Base-by-base conservation (phyloP, 768 basidiomycete genomes). In the Auriscalpium microsporum region DNA sequence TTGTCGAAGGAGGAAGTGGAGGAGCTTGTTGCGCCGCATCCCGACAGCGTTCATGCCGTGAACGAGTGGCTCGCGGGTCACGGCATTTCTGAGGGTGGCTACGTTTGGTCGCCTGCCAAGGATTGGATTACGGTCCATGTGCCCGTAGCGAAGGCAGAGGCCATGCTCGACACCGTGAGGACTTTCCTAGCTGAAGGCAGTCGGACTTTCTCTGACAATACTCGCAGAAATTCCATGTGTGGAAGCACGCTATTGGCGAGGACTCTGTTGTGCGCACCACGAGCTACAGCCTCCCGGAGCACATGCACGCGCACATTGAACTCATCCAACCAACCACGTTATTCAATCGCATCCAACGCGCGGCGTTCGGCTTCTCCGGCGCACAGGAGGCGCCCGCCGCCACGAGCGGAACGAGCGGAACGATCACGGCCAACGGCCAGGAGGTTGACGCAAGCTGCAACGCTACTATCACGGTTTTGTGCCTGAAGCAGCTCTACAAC, bases 251-350 rank as follows among this genome's bases (percentile, higher is more conserved):
- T 9, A 69, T 70, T 17, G 76, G 71, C 50, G 83, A 79, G 3
- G 79, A 82, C 33, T 66, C 72, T 13, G 65, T 86, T 37, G 70
- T 87, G 56, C 79, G 87, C 52, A 84, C 87, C 17, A 82, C 80
- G 4, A 73, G 71, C 56, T 89, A 87, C 70, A 83, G 80, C 61
- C 75, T 90, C 16, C 87, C 87, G 0, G 72, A 73, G 48, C 57
- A 76, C 54, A 67, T 88, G 45, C 75, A 82, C 61, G 69, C 72
- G 2, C 84, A 87, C 62, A 65, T 88, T 54, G 84, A 87, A 38
- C 67, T 87, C 34, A 71, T 89, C 28, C 84, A 87, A 57, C 87
- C 87, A 0, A 88, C 87, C 2, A 88, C 85, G 1, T 75, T 80
- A 66, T 89, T 88, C 62, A 71, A 75, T 44, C 76, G 75, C 55